phyloP scores from a whole-genome alignment of 768 basidiomycete genomes.

The Baorangia bicolor region DNA sequence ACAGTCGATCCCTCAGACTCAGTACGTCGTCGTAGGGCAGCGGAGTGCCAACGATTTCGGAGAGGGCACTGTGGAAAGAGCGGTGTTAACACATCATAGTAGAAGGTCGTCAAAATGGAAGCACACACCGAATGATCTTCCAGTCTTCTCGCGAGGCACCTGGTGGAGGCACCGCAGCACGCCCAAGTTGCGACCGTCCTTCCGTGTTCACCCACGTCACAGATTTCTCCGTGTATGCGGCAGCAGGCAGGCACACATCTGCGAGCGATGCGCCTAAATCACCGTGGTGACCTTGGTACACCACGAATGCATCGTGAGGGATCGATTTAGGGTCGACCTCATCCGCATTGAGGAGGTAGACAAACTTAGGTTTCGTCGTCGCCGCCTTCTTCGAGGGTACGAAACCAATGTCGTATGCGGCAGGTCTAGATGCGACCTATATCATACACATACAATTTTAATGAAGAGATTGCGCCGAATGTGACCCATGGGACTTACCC shows the following conservation, averaged over 20 bases:
- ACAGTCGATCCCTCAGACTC: conserved; percentile 85
- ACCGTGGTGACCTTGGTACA: conserved; percentile 99
- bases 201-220: conserved; percentile 97
- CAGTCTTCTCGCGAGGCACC: conserved; percentile 95
- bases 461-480: background rate
- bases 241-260: conserved; percentile 91
- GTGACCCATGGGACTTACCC: conserved; percentile 48
- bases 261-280: conserved; percentile 95
- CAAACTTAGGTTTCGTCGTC: conserved; percentile 80
- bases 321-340: conserved; percentile 87
- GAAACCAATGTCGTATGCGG: conserved; percentile 94
- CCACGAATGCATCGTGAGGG: conserved; percentile 90
- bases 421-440: conserved; percentile 87
- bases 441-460: background rate
- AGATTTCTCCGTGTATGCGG: conserved; percentile 91
- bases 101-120: background rate
- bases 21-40: conserved; percentile 90
- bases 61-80: conserved; percentile 62
- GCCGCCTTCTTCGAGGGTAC: conserved; percentile 80
- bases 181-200: conserved; percentile 85
- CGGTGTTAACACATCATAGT: background rate
- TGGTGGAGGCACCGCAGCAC: conserved; percentile 92
- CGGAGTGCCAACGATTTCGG: conserved; percentile 77
- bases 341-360: conserved; percentile 96
- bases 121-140: conserved; percentile 85